A percentile compares a stretch with the other conserved stretches of the same genome.
phyloP scores from a whole-genome alignment of 1,284 basidiomycete species.

The Puccinia triticina region DNA sequence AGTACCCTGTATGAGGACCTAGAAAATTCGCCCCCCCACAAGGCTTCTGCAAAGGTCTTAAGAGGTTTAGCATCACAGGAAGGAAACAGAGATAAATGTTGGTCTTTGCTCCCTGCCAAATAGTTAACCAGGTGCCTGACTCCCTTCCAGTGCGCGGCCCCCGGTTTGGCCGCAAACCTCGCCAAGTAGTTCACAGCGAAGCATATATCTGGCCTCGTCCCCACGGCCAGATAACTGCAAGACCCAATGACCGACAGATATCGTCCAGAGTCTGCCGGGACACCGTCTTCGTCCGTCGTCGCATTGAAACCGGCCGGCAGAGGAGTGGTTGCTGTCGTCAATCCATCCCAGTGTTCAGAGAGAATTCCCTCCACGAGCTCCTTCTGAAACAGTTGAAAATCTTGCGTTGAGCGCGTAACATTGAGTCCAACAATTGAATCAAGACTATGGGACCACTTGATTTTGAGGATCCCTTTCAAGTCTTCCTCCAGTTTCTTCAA shows the following conservation, averaged over 20 bases:
- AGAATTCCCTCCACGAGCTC: background rate
- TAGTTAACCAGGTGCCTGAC: no score
- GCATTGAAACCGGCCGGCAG: background rate
- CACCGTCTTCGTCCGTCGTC: background rate
- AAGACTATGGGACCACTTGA: background rate
- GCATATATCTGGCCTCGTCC: background rate
- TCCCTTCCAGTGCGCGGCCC: no score
- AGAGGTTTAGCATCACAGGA: background rate
- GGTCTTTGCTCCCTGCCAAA: background rate
- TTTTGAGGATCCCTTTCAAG: background rate
- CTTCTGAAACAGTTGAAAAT: background rate
- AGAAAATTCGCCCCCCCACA: conserved; percentile 1
- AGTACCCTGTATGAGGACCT: background rate
- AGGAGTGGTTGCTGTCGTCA: background rate
- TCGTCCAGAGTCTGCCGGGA: background rate
- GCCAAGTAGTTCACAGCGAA: background rate
- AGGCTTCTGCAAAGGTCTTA: background rate
- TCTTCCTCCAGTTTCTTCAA: background rate
- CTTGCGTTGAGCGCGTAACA: background rate
- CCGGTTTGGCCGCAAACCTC: no score
- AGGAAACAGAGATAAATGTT: background rate
- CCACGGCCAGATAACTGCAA: conserved; percentile 11
- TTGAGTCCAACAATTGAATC: background rate
- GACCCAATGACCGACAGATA: conserved; percentile 13
- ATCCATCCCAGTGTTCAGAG: background rate